A percentile compares a stretch with the other conserved stretches of the same genome.
Evolutionary conservation across 371 early-diverging fungal species (phyloP).

Genomic region (Fennellomyces sp.): DNA sequence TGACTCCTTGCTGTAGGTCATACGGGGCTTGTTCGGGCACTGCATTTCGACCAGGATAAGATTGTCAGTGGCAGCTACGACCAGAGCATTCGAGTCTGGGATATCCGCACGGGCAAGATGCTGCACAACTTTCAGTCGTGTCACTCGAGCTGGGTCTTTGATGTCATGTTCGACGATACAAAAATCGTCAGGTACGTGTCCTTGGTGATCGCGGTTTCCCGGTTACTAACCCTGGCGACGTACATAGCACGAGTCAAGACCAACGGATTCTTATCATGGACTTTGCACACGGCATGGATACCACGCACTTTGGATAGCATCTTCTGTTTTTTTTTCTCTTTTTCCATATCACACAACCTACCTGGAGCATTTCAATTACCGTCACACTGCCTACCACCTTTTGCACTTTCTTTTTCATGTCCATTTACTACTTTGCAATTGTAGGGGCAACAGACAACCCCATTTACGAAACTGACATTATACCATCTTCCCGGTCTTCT

Average conservation of each 20-base stretch:
- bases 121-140: conserved; percentile 66
- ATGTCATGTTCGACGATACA: conserved; percentile 82
- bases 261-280: conserved; percentile 83
- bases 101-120: conserved; percentile 53
- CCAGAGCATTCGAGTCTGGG: conserved; percentile 95
- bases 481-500: conserved; percentile 51
- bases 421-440: conserved; percentile 89
- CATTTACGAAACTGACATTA: conserved; percentile 91
- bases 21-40: conserved; percentile 88
- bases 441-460: conserved; percentile 93
- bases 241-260: conserved; percentile 75
- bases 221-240: not conserved
- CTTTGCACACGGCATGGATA: conserved; percentile 61
- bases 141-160: conserved; percentile 93
- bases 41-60: conserved; percentile 70
- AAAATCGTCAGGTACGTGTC: conserved; percentile 72
- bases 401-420: conserved; percentile 37
- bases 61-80: conserved; percentile 78
- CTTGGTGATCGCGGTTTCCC: not conserved
- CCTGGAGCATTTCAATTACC: not conserved
- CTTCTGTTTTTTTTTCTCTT: not conserved
- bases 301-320: conserved; percentile 3
- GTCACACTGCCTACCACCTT: not conserved
- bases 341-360: not conserved
- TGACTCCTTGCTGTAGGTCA: conserved; percentile 68